phyloP scores from a whole-genome alignment of 2,329 filamentous ascomycete genomes.

The Achaetomium macrosporum region DNA sequence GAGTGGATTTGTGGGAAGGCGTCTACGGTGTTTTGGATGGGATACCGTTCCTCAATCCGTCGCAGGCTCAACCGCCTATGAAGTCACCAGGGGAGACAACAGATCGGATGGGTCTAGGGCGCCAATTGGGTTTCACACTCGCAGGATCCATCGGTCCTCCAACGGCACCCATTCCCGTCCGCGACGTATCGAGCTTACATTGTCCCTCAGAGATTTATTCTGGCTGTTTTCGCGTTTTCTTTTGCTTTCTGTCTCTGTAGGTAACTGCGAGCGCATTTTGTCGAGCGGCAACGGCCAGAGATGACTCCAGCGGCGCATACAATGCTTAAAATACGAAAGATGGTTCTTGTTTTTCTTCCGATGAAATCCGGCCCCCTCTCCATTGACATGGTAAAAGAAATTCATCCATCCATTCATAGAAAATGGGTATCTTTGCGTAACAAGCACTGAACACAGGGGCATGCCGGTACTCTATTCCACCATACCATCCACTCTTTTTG shows the following conservation, averaged over 20 bases:
- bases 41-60: too few species aligned
- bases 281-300: not conserved
- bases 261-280: constrained; percentile 7
- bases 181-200: constrained; percentile 13
- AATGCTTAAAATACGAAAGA: constrained; percentile 18
- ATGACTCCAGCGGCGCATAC: constrained; percentile 6
- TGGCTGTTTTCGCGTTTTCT: not conserved
- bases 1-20: not conserved
- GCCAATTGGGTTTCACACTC: not conserved
- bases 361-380: not conserved
- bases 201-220: not conserved
- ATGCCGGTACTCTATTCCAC: not conserved
- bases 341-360: not conserved
- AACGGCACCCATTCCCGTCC: not conserved
- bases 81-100: too few species aligned
- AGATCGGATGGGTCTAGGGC: not conserved
- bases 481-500: not conserved
- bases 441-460: not conserved
- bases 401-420: not conserved
- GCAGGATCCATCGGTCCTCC: not conserved
- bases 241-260: constrained; percentile 6
- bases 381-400: not conserved
- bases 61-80: too few species aligned
- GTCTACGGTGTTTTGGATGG: too few species aligned
- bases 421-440: constrained; percentile 12